Evolutionary conservation across 2,329 filamentous ascomycete species (phyloP).

Genomic region (Ophiosphaerella herpotricha): DNA sequence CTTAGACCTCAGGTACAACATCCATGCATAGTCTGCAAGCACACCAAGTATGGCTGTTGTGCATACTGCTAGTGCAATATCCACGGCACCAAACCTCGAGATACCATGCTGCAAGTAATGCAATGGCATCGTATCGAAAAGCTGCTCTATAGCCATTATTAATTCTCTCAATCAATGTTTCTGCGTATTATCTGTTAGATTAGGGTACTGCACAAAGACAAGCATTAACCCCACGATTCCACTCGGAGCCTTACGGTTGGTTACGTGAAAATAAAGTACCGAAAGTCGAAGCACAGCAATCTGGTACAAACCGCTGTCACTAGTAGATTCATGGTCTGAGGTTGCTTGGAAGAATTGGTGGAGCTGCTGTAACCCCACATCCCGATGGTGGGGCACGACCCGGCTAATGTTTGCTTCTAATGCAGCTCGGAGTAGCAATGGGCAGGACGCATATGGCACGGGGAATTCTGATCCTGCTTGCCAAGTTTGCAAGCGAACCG

Average conservation of each 20-base stretch:
- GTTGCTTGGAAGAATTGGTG: neutral
- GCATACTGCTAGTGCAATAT: constrained; percentile 27
- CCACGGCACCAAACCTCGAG: constrained; percentile 33
- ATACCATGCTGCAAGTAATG: constrained; percentile 38
- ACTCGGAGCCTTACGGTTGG: neutral
- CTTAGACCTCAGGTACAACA: constrained; percentile 56
- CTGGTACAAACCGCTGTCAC: neutral
- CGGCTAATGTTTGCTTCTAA: constrained; percentile 24
- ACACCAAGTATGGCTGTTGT: constrained; percentile 28
- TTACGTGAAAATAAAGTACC: neutral
- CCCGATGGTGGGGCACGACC: constrained; percentile 31
- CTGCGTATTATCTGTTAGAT: too few species aligned
- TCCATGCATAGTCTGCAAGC: constrained; percentile 53
- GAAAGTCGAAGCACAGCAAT: neutral
- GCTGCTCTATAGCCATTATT: constrained; percentile 36
- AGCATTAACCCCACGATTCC: neutral
- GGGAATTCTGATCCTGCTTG: too few species aligned
- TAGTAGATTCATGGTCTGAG: neutral
- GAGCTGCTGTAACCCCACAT: constrained; percentile 30
- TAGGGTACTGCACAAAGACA: neutral
- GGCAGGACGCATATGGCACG: too few species aligned
- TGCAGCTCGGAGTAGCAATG: too few species aligned
- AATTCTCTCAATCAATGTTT: neutral
- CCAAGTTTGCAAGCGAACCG: too few species aligned
- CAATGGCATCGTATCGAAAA: constrained; percentile 35